Evolutionary conservation across 2,329 filamentous ascomycete genomes (phyloP).

Genomic region (Fusarium sacchari): DNA sequence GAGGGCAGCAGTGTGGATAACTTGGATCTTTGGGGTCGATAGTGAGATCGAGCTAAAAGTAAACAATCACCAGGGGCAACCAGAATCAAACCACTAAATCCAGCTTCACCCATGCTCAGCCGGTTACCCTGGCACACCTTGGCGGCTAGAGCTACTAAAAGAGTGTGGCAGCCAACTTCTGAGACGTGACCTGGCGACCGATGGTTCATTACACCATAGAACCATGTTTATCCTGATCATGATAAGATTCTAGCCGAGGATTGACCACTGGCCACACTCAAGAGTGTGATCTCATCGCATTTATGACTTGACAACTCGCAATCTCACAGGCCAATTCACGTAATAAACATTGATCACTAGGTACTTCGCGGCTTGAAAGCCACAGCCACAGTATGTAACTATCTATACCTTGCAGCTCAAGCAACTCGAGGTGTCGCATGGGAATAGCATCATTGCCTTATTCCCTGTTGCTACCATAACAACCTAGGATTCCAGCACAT

Average conservation of each 20-base stretch:
- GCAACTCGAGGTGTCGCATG: neutral
- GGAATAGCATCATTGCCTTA: constrained; percentile 12
- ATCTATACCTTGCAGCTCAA: neutral
- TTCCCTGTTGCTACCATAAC: constrained; percentile 30
- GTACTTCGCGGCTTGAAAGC: neutral
- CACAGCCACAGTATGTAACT: neutral
- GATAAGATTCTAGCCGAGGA: neutral
- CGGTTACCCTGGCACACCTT: constrained; percentile 18
- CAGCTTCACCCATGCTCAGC: constrained; percentile 18
- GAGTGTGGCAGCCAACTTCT: constrained; percentile 17
- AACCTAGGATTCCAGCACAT: constrained; percentile 25
- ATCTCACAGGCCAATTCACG: neutral
- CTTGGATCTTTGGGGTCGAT: constrained; percentile 29
- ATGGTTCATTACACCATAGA: constrained; percentile 7
- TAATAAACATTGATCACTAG: neutral
- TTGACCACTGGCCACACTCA: neutral
- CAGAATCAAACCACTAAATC: constrained; percentile 8
- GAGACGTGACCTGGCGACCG: constrained; percentile 33
- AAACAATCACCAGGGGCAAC: constrained; percentile 29
- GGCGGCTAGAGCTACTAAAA: constrained; percentile 18
- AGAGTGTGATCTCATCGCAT: neutral
- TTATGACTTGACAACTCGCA: neutral
- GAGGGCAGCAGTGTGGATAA: constrained; percentile 35
- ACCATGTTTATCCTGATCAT: constrained; percentile 1
- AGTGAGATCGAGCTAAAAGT: constrained; percentile 24